phyloP scores from a whole-genome alignment of 225 moss, liverwort and hornwort genomes.

The Marchantia paleacea region DNA sequence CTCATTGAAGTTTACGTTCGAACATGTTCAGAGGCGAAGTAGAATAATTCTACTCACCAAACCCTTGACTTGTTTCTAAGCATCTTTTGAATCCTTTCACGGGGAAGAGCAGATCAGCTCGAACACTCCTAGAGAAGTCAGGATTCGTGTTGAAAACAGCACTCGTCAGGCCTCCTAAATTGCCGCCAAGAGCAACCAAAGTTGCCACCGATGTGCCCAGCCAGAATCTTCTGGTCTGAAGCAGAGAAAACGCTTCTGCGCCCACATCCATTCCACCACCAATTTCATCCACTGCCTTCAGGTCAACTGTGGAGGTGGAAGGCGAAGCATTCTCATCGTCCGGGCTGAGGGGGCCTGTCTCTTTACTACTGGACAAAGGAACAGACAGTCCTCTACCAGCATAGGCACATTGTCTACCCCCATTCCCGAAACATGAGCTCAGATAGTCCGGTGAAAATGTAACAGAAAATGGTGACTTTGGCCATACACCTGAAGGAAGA shows the following conservation, averaged over 20 bases:
- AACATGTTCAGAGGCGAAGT: neutral
- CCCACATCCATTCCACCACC: neutral
- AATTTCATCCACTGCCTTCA: neutral
- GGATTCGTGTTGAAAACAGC: constrained; percentile 59
- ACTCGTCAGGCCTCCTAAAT: constrained; percentile 72
- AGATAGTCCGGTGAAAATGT: neutral
- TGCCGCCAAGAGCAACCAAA: constrained; percentile 66
- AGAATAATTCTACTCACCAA: constrained; percentile 38
- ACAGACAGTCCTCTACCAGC: neutral
- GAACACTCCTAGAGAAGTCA: constrained; percentile 50
- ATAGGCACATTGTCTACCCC: neutral
- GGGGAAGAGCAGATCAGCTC: constrained; percentile 74
- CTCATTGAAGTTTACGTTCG: neutral
- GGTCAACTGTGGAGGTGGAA: neutral
- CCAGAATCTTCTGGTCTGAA: constrained; percentile 60
- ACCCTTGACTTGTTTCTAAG: constrained; percentile 71
- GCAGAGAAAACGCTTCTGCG: constrained; percentile 27
- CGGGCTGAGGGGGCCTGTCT: neutral
- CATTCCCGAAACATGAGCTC: neutral
- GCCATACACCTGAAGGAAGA: neutral
- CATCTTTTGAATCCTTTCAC: constrained; percentile 81
- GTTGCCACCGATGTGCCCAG: constrained; percentile 56
- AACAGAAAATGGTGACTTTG: neutral
- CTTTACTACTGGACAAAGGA: neutral
- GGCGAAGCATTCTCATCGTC: neutral